Conservation (phyloP, 148 eudicot genomes). For the Hydrangea macrophylla region DNA sequence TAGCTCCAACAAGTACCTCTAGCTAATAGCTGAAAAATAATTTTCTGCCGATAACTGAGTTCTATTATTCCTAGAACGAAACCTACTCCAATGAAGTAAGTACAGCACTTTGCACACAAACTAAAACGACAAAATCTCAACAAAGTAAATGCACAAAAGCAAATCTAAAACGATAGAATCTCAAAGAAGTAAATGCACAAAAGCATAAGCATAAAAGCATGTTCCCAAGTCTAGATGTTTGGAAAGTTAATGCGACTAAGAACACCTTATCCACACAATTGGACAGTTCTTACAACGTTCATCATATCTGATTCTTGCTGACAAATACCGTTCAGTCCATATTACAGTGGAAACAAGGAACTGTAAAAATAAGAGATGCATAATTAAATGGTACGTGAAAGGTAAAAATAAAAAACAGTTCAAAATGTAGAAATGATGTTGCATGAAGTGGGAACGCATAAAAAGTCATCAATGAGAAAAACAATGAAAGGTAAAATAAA, state of each 20-base stretch:
- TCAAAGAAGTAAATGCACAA: not conserved
- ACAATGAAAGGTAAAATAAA: not conserved
- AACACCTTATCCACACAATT: not conserved
- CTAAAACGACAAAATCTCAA: too few relatives aligned
- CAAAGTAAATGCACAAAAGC: too few relatives aligned
- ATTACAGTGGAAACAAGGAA: not conserved
- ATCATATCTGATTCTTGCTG: not conserved
- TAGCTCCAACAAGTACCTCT: not conserved
- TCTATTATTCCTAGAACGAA: too few relatives aligned
- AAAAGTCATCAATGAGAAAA: not conserved
- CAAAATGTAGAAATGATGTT: not conserved
- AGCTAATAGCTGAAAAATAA: not conserved
- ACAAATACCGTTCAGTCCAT: not conserved
- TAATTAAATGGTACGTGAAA: too few relatives aligned
- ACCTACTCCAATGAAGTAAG: too few relatives aligned
- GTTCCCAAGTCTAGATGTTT: not conserved
- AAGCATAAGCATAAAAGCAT: not conserved
- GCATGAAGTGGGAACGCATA: not conserved
- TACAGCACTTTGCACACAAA: too few relatives aligned
- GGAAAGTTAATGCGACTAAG: not conserved
- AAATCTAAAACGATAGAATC: not conserved
- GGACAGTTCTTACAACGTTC: too few relatives aligned
- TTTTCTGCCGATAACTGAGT: not conserved
- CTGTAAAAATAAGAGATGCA: not conserved
- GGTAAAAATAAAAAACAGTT: too few relatives aligned